phyloP scores from a whole-genome alignment of 495 filamentous ascomycete species.

The Penicillium verhagenii region DNA sequence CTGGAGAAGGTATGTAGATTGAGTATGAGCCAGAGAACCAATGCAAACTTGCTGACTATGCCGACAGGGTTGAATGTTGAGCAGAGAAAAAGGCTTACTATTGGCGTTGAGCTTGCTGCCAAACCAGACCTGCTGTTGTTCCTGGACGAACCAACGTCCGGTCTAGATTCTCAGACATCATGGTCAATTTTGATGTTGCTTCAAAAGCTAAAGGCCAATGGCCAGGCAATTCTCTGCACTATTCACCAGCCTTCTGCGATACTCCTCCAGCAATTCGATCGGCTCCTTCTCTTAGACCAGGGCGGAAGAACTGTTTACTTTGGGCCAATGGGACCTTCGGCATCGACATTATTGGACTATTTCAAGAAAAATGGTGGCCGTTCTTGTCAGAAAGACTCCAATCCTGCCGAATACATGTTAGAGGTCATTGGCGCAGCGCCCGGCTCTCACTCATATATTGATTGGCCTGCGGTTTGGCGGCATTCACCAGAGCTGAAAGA shows the following conservation, averaged over 20 bases:
- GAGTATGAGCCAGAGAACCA: no score
- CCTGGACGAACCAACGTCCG: conserved; percentile 65
- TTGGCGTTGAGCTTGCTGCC: conserved; percentile 74
- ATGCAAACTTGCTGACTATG: neutral
- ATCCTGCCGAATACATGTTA: conserved; percentile 89
- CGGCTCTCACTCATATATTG: conserved; percentile 65
- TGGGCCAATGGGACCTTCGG: conserved; percentile 51
- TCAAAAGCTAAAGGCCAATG: conserved; percentile 57
- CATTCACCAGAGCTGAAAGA: conserved; percentile 63
- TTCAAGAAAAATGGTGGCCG: conserved; percentile 60
- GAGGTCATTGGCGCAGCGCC: conserved; percentile 87
- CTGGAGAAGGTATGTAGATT: conserved; percentile 30
- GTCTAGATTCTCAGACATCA: conserved; percentile 68
- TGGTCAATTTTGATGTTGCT: conserved; percentile 65
- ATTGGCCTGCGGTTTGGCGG: conserved; percentile 81
- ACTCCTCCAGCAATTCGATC: conserved; percentile 57
- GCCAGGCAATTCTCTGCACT: conserved; percentile 61
- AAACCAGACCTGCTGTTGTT: conserved; percentile 61
- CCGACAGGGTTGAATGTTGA: conserved; percentile 66
- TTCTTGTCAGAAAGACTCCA: conserved; percentile 66
- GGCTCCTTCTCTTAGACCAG: conserved; percentile 48
- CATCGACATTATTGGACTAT: conserved; percentile 44
- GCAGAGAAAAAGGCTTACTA: conserved; percentile 23
- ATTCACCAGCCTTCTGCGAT: conserved; percentile 56
- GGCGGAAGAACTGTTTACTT: conserved; percentile 57